Base-by-base conservation (phyloP, 2,329 filamentous ascomycete species). In the Bisporella sp. region DNA sequence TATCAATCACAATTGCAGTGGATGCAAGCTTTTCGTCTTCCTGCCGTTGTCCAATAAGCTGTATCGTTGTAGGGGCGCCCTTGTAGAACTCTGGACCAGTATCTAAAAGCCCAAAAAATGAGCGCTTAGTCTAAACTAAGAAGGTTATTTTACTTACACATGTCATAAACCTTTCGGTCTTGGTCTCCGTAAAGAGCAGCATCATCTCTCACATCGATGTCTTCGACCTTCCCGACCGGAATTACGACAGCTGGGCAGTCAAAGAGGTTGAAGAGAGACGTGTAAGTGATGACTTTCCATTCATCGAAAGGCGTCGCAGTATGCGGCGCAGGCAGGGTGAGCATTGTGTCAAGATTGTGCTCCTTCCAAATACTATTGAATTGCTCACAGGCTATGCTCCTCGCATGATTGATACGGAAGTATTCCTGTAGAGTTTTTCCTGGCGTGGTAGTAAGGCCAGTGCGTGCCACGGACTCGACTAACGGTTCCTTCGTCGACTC, bases 251-350 rank as follows among this genome's bases (percentile, higher is more conserved):
- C 51, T 1, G 49, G 45, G 30, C 44, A 42, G 51, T 52, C 55
- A 7, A 57, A 9, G 21, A 57, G 21, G 44, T 54, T 57, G 12
- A 45, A 54, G n/a, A 57, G 6, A 8, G 52, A 49, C 4, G 54
- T 57, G 44, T 57, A 58, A n/a, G 51, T 55, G 28, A 54, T 45
- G 31, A 39, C 28, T 28, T 31, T 51, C 45, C 50, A 81, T 0
- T 66, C 69, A 59, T 81, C 77, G 58, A 79, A 73, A 13, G 65
- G 66, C 1, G 74, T 71, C 1, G 78, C 76, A 0, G 75, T 78
- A 11, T 65, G 71, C 53, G 75, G 72, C 5, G 75, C 72, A 2
- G 69, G 68, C 4, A 73, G 70, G 45, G 68, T 69, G 6, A 81
- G 47, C 0, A 81, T 61, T 0, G 71, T 72, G 61, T 81, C 77